A percentile compares a stretch with the other conserved stretches of the same genome.
Conservation (phyloP, 148 eudicot genomes). For the Spergularia marina region DNA sequence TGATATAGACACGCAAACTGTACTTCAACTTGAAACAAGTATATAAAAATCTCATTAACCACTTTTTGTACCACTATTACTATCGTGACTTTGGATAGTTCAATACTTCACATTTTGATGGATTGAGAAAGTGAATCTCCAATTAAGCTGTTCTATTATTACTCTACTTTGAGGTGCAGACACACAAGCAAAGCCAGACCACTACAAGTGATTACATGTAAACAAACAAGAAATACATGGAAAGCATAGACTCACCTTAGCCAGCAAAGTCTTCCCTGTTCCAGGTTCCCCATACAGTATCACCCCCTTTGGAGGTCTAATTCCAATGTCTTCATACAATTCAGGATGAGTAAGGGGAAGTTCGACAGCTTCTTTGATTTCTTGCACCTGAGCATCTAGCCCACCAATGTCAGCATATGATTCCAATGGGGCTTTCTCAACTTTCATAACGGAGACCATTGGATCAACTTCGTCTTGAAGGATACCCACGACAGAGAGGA, state of each 20-base stretch:
- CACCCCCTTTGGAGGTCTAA: conserved; percentile 45
- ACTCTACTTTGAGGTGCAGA: not conserved
- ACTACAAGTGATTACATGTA: not conserved
- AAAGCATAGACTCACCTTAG: conserved; percentile 30
- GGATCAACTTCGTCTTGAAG: conserved; percentile 97
- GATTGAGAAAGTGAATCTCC: not conserved
- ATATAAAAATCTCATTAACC: not conserved
- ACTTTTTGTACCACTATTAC: not conserved
- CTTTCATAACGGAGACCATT: conserved; percentile 97
- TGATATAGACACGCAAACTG: not conserved
- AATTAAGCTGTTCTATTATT: not conserved
- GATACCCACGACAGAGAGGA: conserved; percentile 89
- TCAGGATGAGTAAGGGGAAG: conserved; percentile 51
- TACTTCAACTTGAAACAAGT: not conserved
- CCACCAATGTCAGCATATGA: conserved; percentile 97
- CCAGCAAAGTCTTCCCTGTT: conserved; percentile 47
- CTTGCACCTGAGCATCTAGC: conserved; percentile 91
- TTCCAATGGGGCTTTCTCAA: conserved; percentile 90
- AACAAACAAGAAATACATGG: not conserved
- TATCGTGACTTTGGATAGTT: too few species aligned
- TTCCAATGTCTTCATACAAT: conserved; percentile 44
- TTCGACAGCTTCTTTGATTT: conserved; percentile 68
- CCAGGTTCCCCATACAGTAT: conserved; percentile 51
- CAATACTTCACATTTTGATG: too few species aligned
- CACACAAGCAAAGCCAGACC: not conserved